Evolutionary conservation across 2,329 filamentous ascomycete genomes (phyloP).

Genomic region (Aspergillus pseudoglaucus): DNA sequence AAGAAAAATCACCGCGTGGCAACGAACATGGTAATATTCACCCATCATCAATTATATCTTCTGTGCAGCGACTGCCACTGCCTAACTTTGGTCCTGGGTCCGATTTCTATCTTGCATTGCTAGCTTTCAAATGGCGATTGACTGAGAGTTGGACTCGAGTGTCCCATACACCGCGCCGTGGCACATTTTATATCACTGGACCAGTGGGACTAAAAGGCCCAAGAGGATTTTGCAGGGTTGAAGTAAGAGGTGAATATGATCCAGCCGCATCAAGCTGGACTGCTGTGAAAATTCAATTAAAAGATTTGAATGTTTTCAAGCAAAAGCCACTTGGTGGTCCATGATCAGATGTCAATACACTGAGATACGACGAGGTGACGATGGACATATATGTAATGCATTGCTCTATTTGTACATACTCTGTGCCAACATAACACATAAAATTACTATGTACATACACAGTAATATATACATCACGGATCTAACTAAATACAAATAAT

Average conservation of each 20-base stretch:
- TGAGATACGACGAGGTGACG: too few species aligned
- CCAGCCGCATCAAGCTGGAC: slow-evolving; percentile 24
- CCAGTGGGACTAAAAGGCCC: slow-evolving; percentile 29
- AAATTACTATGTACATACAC: too few species aligned
- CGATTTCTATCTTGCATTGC: slow-evolving; percentile 26
- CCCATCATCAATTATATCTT: slow-evolving; percentile 25
- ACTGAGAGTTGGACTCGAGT: slow-evolving; percentile 16
- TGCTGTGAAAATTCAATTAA: slow-evolving; percentile 24
- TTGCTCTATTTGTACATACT: too few species aligned
- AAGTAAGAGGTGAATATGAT: slow-evolving; percentile 32
- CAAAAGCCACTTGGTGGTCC: slow-evolving; percentile 21
- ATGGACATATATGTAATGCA: too few species aligned
- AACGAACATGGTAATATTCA: slow-evolving; percentile 12
- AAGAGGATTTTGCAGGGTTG: slow-evolving; percentile 28
- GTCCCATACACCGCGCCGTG: slow-evolving; percentile 20
- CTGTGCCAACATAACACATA: too few species aligned
- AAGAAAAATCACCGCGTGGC: slow-evolving; percentile 10
- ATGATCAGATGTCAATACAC: not conserved
- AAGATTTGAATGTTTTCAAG: slow-evolving; percentile 22
- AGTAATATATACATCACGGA: too few species aligned
- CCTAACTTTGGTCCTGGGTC: slow-evolving; percentile 28
- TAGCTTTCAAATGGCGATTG: slow-evolving; percentile 26
- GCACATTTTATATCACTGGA: slow-evolving; percentile 28
- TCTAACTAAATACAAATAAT: too few species aligned
- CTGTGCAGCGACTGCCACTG: slow-evolving; percentile 27